Evolutionary conservation across 495 filamentous ascomycete genomes (phyloP).

Genomic region (Hypoxylon lenormandii): DNA sequence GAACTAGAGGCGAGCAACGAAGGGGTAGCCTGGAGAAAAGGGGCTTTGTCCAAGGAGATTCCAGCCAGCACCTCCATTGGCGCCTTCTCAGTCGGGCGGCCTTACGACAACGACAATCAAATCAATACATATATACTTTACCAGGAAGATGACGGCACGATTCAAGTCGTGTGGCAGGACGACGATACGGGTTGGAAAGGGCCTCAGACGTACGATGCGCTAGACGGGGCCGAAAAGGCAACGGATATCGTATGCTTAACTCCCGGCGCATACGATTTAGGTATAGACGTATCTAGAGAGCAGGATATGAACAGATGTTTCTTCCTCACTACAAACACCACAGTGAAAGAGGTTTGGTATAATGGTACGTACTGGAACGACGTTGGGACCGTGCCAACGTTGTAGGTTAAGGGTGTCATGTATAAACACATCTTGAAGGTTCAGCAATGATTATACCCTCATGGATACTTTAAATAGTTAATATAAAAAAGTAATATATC

Average conservation of each 20-base stretch:
- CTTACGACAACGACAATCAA: conserved; percentile 37
- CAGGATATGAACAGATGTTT: conserved; percentile 42
- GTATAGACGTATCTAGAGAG: conserved; percentile 25
- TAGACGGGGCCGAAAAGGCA: conserved; percentile 17
- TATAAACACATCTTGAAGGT: conserved; percentile 5
- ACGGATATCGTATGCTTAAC: conserved; percentile 35
- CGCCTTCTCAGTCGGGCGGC: conserved; percentile 36
- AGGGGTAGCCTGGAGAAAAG: conserved; percentile 34
- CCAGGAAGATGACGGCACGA: conserved; percentile 24
- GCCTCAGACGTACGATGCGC: conserved; percentile 31
- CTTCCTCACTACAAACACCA: conserved; percentile 4
- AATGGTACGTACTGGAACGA: conserved; percentile 26
- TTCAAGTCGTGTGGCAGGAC: conserved; percentile 40
- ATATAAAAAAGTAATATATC: no score
- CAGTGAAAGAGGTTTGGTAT: conserved; percentile 41
- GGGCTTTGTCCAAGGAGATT: conserved; percentile 36
- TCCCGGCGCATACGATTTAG: conserved; percentile 12
- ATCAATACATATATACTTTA: conserved; percentile 42
- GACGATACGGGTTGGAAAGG: conserved; percentile 36
- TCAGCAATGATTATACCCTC: conserved; percentile 7
- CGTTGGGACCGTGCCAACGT: conserved; percentile 20
- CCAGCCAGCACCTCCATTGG: conserved; percentile 24
- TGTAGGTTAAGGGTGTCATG: not conserved
- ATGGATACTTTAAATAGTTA: not conserved
- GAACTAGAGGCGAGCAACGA: conserved; percentile 23